These are phyloP conservation scores for Begonia masoniana DNA, from an alignment of 306 rosid species.

Conservation along the genomic window DNA sequence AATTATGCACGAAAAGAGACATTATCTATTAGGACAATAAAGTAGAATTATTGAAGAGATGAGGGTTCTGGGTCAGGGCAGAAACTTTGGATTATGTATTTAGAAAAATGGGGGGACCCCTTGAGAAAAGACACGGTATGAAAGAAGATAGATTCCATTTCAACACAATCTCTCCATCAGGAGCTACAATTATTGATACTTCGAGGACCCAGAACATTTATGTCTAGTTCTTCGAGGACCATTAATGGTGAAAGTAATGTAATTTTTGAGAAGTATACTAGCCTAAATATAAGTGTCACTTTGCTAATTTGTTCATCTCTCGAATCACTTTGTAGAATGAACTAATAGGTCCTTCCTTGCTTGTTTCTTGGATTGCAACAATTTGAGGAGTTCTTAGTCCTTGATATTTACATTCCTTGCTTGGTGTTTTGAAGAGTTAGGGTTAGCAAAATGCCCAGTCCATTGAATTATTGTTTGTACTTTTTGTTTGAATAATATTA, in stretches of 20 bases:
- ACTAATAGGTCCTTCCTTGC: too few relatives aligned
- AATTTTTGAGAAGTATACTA: slow-evolving; percentile 7
- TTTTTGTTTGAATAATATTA: too few relatives aligned
- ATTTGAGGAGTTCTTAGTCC: background rate
- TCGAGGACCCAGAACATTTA: slow-evolving; percentile 14
- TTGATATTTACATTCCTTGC: background rate
- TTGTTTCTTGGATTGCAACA: too few relatives aligned
- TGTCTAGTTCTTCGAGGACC: slow-evolving; percentile 14
- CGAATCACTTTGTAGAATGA: too few relatives aligned
- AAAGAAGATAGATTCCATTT: slow-evolving; percentile 23
- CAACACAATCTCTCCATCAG: slow-evolving; percentile 11
- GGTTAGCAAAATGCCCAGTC: too few relatives aligned
- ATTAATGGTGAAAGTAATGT: slow-evolving; percentile 11
- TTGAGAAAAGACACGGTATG: slow-evolving; percentile 11
- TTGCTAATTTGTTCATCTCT: too few relatives aligned
- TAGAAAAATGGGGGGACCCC: slow-evolving; percentile 21
- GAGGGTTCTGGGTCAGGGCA: slow-evolving; percentile 14
- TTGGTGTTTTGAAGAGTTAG: too few relatives aligned
- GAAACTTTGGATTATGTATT: slow-evolving; percentile 32
- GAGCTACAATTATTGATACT: slow-evolving; percentile 24
- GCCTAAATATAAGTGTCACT: too few relatives aligned
- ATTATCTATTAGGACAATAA: background rate
- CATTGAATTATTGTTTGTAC: too few relatives aligned
- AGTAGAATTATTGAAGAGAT: slow-evolving; percentile 39
- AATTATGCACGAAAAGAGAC: too few relatives aligned